Percentiles rank a stretch among this genome's conserved stretches.
Conservation (phyloP, 208 protist species). For the Crithidia thermophila region DNA sequence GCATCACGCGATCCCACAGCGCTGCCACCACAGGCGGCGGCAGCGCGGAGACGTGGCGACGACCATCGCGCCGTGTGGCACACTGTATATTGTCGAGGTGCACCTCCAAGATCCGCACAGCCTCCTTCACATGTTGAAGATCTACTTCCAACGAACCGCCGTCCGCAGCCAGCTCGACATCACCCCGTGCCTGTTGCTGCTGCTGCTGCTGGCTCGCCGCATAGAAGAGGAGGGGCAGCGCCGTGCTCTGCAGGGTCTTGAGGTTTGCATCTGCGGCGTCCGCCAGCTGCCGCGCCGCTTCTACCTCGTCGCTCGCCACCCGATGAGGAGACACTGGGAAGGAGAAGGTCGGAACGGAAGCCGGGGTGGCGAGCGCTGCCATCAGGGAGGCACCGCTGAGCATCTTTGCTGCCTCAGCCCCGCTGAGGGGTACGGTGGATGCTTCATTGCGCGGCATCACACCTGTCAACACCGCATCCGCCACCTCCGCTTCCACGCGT, state of each 20-base stretch:
- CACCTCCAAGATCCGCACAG: background rate
- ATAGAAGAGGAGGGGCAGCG: constrained; percentile 21
- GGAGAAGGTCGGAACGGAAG: constrained; percentile 4
- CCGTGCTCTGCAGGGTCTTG: constrained; percentile 3
- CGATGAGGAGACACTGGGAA: background rate
- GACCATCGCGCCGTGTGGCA: constrained; percentile 35
- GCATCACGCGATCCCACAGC: constrained; percentile 58
- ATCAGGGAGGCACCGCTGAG: constrained; percentile 13
- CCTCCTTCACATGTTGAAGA: background rate
- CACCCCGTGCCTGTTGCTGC: background rate
- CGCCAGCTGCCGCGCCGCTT: background rate
- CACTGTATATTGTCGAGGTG: constrained; percentile 22
- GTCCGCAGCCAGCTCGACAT: background rate
- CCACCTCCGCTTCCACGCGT: too few species aligned
- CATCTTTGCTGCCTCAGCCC: constrained; percentile 5
- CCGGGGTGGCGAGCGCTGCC: constrained; percentile 10
- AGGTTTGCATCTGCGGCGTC: constrained; percentile 9
- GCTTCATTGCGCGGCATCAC: background rate
- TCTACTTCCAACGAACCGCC: background rate
- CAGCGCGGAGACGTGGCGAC: constrained; percentile 52
- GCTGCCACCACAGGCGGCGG: constrained; percentile 49
- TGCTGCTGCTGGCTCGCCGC: constrained; percentile 1
- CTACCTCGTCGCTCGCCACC: too few species aligned
- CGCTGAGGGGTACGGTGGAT: constrained; percentile 9
- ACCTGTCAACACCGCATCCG: too few species aligned